Conservation (phyloP, 805 yeast genomes). For the Wickerhamomyces ciferrii region DNA sequence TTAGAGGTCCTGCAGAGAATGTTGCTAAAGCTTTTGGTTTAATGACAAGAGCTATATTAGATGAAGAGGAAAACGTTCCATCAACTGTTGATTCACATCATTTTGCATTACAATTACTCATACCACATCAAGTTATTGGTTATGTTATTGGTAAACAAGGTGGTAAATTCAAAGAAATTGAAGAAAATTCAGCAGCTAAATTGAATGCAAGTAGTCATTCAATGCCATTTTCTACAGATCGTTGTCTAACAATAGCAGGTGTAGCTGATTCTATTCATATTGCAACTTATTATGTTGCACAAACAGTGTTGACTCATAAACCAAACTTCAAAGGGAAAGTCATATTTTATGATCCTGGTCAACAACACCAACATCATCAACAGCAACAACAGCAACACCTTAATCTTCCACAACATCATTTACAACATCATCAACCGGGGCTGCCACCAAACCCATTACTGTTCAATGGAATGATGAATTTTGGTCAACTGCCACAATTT, state of each 20-base stretch:
- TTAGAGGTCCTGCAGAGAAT: conserved; percentile 69
- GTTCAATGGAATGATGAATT: conserved; percentile 6
- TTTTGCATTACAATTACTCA: conserved; percentile 52
- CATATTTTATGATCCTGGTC: conserved; percentile 50
- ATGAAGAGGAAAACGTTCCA: conserved; percentile 61
- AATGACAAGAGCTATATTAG: conserved; percentile 58
- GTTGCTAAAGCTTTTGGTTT: conserved; percentile 82
- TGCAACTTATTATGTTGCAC: conserved; percentile 71
- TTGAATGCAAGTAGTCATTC: conserved; percentile 69
- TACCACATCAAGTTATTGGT: conserved; percentile 80
- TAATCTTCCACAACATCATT: too few species aligned
- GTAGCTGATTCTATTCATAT: conserved; percentile 86
- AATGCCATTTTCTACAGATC: conserved; percentile 72
- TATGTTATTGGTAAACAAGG: conserved; percentile 78
- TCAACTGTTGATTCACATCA: conserved; percentile 50
- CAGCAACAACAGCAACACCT: not conserved
- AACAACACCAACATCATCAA: conserved; percentile 5
- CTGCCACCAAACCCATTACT: conserved; percentile 11
- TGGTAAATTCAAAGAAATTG: conserved; percentile 70
- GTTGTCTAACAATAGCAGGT: conserved; percentile 65
- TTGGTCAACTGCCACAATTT: conserved; percentile 5
- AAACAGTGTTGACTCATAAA: conserved; percentile 58
- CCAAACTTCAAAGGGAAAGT: conserved; percentile 46
- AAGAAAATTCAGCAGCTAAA: conserved; percentile 74
- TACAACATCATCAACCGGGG: conserved; percentile 2